phyloP scores from a whole-genome alignment of 1,284 basidiomycete genomes.

The Lignosus rhinocerotis region DNA sequence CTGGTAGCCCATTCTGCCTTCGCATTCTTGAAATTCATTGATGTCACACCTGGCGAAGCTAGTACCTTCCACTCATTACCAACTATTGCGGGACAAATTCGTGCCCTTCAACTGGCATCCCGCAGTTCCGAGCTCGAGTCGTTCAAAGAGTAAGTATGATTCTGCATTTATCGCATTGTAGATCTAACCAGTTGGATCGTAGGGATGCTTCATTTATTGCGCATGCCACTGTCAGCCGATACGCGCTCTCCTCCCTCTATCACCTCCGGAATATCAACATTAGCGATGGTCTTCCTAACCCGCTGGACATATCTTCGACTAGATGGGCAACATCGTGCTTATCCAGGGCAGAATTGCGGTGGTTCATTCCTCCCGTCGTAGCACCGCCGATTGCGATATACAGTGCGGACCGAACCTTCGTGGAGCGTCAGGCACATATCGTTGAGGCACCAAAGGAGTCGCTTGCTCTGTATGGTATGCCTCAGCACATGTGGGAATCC shows the following conservation, averaged over 20 bases:
- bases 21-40: constrained; percentile 76
- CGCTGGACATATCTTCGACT: constrained; percentile 60
- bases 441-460: constrained; percentile 72
- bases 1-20: constrained; percentile 48
- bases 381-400: constrained; percentile 82
- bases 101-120: constrained; percentile 48
- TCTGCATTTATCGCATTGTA: constrained; percentile 17
- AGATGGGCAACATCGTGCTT: constrained; percentile 79
- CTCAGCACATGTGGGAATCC: constrained; percentile 68
- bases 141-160: constrained; percentile 48
- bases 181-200: constrained; percentile 5
- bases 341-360: constrained; percentile 77
- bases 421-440: constrained; percentile 67
- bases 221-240: constrained; percentile 34
- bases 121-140: constrained; percentile 43
- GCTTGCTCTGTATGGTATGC: constrained; percentile 84
- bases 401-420: constrained; percentile 78
- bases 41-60: constrained; percentile 62
- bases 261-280: constrained; percentile 38
- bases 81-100: constrained; percentile 54
- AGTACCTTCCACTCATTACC: constrained; percentile 61
- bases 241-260: constrained; percentile 35
- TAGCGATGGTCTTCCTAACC: constrained; percentile 51
- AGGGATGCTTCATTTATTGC: constrained; percentile 67
- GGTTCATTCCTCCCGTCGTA: constrained; percentile 81